phyloP scores from a whole-genome alignment of 495 filamentous ascomycete species.

The Neurospora hispaniola region DNA sequence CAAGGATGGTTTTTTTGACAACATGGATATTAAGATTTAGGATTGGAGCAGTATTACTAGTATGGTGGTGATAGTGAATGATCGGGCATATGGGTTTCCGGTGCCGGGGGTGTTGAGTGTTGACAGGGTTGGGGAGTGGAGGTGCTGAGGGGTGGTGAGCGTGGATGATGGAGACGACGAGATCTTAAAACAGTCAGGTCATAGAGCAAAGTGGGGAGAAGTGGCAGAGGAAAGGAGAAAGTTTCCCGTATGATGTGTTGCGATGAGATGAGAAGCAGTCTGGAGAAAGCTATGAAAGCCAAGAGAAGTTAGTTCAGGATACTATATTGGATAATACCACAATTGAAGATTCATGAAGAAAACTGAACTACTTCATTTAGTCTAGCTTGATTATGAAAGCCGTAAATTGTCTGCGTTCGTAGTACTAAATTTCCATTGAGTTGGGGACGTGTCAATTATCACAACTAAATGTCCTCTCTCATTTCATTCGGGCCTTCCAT shows the following conservation, averaged over 20 bases:
- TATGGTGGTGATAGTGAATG: conserved; percentile 18
- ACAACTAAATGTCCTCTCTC: neutral
- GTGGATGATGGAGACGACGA: no score
- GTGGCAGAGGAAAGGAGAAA: neutral
- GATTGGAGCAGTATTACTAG: conserved; percentile 23
- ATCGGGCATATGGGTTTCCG: conserved; percentile 3
- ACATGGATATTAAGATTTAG: conserved; percentile 10
- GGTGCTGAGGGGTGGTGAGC: neutral
- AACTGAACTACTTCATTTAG: neutral
- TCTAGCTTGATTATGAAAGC: neutral
- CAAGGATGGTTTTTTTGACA: neutral
- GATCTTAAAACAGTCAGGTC: no score
- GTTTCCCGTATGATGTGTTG: neutral
- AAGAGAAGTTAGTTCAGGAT: neutral
- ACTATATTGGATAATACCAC: neutral
- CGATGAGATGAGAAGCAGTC: neutral
- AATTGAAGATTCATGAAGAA: neutral
- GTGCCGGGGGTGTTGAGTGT: conserved; percentile 9
- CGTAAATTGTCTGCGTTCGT: no score
- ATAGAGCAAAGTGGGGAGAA: neutral
- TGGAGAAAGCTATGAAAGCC: neutral
- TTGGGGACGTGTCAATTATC: neutral
- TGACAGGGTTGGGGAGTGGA: neutral
- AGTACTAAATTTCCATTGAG: neutral
- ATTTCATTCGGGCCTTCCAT: neutral